Evolutionary conservation across 345 rosid genomes (phyloP).

Genomic region (Litchi chinensis): DNA sequence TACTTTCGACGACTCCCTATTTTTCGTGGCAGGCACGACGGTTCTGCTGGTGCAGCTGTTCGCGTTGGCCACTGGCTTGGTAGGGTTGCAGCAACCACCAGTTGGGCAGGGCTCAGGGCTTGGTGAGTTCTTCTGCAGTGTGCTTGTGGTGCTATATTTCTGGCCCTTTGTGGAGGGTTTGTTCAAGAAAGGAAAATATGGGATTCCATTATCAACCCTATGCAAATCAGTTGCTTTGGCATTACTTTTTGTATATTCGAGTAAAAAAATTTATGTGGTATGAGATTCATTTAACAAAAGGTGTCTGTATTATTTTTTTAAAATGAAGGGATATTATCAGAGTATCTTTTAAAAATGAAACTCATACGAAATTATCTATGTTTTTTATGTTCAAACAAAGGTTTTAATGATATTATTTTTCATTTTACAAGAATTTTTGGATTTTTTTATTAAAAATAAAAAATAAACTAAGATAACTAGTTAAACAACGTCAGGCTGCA

Average conservation of each 20-base stretch:
- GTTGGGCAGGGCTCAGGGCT: constrained; percentile 17
- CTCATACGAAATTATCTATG: no score
- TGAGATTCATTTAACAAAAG: not conserved
- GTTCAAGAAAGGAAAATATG: constrained; percentile 40
- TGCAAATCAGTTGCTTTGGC: constrained; percentile 34
- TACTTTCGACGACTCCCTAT: constrained; percentile 38
- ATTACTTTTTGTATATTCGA: constrained; percentile 12
- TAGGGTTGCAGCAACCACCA: constrained; percentile 12
- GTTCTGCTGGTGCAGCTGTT: constrained; percentile 35
- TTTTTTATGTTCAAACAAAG: no score
- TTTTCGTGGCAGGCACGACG: constrained; percentile 42
- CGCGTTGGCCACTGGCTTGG: constrained; percentile 23
- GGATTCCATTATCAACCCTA: constrained; percentile 41
- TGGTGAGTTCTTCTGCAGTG: constrained; percentile 30
- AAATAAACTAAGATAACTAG: no score
- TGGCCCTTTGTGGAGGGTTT: constrained; percentile 42
- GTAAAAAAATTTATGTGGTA: not conserved
- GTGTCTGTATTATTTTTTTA: no score
- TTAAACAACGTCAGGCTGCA: no score
- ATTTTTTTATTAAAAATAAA: no score
- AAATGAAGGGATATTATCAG: no score
- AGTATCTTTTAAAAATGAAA: no score
- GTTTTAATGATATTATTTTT: no score
- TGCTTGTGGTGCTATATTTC: constrained; percentile 30
- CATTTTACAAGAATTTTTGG: no score